A percentile compares a stretch with the other conserved stretches of the same genome.
Conservation (phyloP, 2,329 filamentous ascomycete genomes). For the Exophiala xenobiotica region DNA sequence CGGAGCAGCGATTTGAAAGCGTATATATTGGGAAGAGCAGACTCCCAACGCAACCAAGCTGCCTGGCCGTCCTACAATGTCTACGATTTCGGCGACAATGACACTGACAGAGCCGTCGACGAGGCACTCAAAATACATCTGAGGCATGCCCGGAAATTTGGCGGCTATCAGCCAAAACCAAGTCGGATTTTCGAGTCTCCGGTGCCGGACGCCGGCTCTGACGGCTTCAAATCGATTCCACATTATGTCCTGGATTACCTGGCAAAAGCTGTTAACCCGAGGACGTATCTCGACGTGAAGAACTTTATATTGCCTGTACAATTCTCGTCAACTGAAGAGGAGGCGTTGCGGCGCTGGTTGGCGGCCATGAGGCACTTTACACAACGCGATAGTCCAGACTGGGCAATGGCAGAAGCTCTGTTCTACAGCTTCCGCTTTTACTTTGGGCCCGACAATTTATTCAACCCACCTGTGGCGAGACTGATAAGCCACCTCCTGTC, state of each 20-base stretch:
- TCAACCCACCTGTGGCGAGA: constrained; percentile 14
- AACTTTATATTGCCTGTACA: background rate
- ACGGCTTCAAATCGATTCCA: background rate
- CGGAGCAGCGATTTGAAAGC: too few relatives aligned
- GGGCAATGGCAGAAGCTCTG: constrained; percentile 1
- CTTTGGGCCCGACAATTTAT: background rate
- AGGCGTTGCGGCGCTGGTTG: background rate
- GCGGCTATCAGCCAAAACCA: background rate
- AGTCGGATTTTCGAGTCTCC: background rate
- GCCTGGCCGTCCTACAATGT: background rate
- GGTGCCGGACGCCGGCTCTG: background rate
- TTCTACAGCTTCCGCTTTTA: background rate
- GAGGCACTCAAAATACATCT: background rate
- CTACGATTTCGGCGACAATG: background rate
- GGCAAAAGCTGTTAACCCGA: background rate
- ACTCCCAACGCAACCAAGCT: background rate
- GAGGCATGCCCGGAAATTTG: background rate
- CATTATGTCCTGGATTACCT: background rate
- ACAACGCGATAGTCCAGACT: background rate
- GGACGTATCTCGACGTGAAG: background rate
- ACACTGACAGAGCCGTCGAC: background rate
- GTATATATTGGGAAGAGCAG: too few relatives aligned
- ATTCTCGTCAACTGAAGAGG: background rate
- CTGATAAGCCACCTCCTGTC: constrained; percentile 17
- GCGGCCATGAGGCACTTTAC: constrained; percentile 1